Evolutionary conservation across 1,284 basidiomycete species (phyloP).

Genomic region (Neotropicomus parvogracilis): DNA sequence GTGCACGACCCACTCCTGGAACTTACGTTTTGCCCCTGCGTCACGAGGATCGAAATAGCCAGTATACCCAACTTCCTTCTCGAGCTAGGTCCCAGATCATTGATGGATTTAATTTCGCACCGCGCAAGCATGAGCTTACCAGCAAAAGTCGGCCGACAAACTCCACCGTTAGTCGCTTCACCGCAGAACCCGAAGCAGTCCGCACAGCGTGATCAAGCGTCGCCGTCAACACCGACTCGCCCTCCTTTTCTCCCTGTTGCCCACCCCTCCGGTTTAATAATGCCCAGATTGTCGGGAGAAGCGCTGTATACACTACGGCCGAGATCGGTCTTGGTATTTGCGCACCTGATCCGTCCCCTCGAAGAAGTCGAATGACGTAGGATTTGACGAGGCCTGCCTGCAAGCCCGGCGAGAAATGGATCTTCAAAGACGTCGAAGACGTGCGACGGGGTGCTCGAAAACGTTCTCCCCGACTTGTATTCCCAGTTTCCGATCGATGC

Average conservation of each 20-base stretch:
- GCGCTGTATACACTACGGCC: conserved; percentile 59
- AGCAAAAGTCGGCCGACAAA: conserved; percentile 69
- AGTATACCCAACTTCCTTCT: conserved; percentile 51
- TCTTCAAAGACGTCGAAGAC: conserved; percentile 7
- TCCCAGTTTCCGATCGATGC: conserved; percentile 10
- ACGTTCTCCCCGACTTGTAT: conserved; percentile 9
- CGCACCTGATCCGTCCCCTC: conserved; percentile 43
- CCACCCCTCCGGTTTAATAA: conserved; percentile 51
- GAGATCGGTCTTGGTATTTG: conserved; percentile 50
- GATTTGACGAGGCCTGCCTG: conserved; percentile 57
- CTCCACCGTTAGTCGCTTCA: conserved; percentile 64
- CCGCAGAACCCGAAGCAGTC: conserved; percentile 51
- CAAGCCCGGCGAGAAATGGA: conserved; percentile 28
- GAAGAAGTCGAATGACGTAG: conserved; percentile 69
- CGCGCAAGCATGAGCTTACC: conserved; percentile 41
- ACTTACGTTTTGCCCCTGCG: conserved; percentile 34
- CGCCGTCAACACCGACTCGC: conserved; percentile 43
- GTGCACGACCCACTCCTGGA: conserved; percentile 63
- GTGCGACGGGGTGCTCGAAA: conserved; percentile 7
- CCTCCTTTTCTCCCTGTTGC: conserved; percentile 21
- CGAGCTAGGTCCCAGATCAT: conserved; percentile 45
- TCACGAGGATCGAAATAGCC: conserved; percentile 45
- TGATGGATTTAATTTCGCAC: not conserved
- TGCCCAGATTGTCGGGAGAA: conserved; percentile 84
- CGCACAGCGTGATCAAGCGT: conserved; percentile 58